Evolutionary conservation across 768 basidiomycete species (phyloP).

Genomic region (Tephrocybe sp.): DNA sequence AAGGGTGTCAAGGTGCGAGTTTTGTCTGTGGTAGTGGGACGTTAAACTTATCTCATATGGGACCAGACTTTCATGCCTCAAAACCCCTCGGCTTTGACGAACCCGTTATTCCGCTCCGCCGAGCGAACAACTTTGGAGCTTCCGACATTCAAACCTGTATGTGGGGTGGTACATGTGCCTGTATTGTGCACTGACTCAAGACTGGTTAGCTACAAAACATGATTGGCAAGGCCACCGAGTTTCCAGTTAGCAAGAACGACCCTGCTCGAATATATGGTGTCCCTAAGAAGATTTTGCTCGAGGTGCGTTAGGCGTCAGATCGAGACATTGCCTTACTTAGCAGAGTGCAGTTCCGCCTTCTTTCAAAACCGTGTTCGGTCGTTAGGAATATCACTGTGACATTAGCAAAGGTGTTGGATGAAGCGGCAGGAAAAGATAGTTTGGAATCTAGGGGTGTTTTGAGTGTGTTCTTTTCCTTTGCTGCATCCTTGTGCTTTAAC

Average conservation of each 20-base stretch:
- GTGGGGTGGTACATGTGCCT: constrained; percentile 14
- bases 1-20: constrained; percentile 28
- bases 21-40: not conserved
- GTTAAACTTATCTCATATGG: not conserved
- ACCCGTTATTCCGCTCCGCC: constrained; percentile 39
- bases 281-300: constrained; percentile 65
- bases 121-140: constrained; percentile 30
- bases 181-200: constrained; percentile 14
- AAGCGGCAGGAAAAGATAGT: constrained; percentile 48
- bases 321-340: not conserved
- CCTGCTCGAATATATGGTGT: constrained; percentile 67
- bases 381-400: constrained; percentile 66
- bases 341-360: constrained; percentile 27
- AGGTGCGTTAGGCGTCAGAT: constrained; percentile 42
- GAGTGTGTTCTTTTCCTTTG: constrained; percentile 42
- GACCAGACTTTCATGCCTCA: constrained; percentile 33
- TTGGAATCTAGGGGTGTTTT: constrained; percentile 54
- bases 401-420: constrained; percentile 47
- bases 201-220: constrained; percentile 23
- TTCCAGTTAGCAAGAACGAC: constrained; percentile 41
- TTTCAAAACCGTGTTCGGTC: constrained; percentile 69
- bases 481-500: not conserved
- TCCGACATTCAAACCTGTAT: constrained; percentile 42
- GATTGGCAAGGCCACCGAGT: constrained; percentile 45
- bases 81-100: constrained; percentile 37